Conservation (phyloP, 2,329 filamentous ascomycete genomes). For the Penicillium sp. region DNA sequence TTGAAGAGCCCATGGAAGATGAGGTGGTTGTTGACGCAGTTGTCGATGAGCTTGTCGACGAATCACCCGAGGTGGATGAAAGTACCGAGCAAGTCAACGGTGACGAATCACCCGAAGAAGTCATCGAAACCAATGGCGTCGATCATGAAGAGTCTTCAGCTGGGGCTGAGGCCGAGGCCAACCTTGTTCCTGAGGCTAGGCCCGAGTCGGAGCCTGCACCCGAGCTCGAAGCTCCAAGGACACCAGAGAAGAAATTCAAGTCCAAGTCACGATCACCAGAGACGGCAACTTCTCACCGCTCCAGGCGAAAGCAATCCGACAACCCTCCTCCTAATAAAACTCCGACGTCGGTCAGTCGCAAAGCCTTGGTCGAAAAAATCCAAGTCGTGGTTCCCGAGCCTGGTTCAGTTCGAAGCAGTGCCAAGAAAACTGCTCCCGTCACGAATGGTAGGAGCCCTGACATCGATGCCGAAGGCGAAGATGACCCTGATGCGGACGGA, state of each 20-base stretch:
- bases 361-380: constrained; percentile 24
- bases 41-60: background rate
- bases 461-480: constrained; percentile 26
- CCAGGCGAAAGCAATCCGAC: constrained; percentile 12
- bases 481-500: constrained; percentile 29
- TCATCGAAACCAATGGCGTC: constrained; percentile 14
- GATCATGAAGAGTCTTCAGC: constrained; percentile 7
- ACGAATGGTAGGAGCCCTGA: constrained; percentile 23
- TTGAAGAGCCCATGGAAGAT: background rate
- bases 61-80: background rate
- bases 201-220: background rate
- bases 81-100: constrained; percentile 10
- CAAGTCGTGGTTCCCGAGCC: constrained; percentile 31
- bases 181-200: background rate
- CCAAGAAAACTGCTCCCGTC: constrained; percentile 7
- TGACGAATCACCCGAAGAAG: constrained; percentile 3
- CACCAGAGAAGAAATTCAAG: constrained; percentile 16
- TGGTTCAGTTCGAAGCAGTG: constrained; percentile 13
- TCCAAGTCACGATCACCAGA: constrained; percentile 17
- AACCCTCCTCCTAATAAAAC: constrained; percentile 14
- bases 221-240: constrained; percentile 7
- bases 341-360: constrained; percentile 21
- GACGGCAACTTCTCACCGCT: constrained; percentile 13
- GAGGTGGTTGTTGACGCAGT: background rate
- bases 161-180: background rate